Base-by-base conservation (phyloP, 148 eudicot genomes). In the Rhododendron simsii region DNA sequence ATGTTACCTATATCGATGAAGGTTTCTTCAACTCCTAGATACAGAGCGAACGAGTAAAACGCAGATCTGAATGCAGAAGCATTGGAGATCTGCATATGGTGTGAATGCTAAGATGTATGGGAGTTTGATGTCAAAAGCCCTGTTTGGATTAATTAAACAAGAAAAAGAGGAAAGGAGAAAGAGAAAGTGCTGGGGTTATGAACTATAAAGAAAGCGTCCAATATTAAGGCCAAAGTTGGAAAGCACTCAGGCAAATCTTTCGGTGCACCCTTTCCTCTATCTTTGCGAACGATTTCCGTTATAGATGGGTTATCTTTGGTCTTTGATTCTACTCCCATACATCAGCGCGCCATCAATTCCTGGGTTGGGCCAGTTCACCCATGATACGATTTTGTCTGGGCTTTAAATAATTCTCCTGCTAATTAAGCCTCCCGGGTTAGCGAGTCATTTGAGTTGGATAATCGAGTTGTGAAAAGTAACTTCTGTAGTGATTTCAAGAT, bases 171-270 rank as follows among this genome's bases (percentile, higher is more conserved):
- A 33, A 55, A 55, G 37, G 30, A 23, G 65, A 81, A 53, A 81
- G 23, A 18, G 26, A 51, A n/a, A 47, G 55, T 47, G 37, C 55
- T 4, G 57, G 37, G 16, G 14, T 1, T 30, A 12, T 55, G 48
- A n/a, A 59, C 30, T 41, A 35, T 20, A 35, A 21, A 65, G 55
- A 83, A n/a, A 83, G 50, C 37, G 48, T 44, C 23, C 47, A n/a
- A 83, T 57, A 65, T 77, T 45, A 78, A 78, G 81, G 37, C 28
- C 26, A n/a, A 61, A 13, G 75, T 63, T 63, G 77, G 37, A n/a
- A 63, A 63, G 75, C 53, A 61, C n/a, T 63, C 26, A 41, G 53
- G 37, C 53, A 63, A 82, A 18, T 47, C 85, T 83, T 83, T 83
- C 77, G 85, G 85, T 82, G 84, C 41, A 33, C 76, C 74, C 18